Evolutionary conservation across 2,329 filamentous ascomycete species (phyloP).

Genomic region (Penicillium sclerotiorum): DNA sequence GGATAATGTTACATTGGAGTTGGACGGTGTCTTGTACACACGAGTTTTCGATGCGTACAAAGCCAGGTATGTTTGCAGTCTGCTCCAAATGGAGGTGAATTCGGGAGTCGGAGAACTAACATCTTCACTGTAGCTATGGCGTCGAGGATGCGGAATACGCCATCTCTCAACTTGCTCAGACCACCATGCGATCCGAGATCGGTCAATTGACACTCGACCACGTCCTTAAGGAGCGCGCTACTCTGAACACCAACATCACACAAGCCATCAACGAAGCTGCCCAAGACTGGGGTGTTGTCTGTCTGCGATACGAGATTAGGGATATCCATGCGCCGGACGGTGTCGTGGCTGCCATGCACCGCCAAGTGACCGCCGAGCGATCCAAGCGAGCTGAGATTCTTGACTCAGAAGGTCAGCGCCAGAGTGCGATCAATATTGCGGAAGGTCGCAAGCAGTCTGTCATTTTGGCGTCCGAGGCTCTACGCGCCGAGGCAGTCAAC

Average conservation of each 20-base stretch:
- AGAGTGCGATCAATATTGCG: slow-evolving; percentile 98
- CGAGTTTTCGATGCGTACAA: slow-evolving; percentile 98
- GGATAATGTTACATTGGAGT: slow-evolving; percentile 94
- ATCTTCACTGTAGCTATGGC: slow-evolving; percentile 69
- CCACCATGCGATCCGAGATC: slow-evolving; percentile 98
- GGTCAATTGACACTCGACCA: slow-evolving; percentile 95
- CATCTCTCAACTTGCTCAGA: slow-evolving; percentile 96
- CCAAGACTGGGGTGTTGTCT: slow-evolving; percentile 94
- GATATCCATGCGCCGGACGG: slow-evolving; percentile 95
- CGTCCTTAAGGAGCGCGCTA: slow-evolving; percentile 93
- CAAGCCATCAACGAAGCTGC: slow-evolving; percentile 97
- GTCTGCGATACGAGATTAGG: slow-evolving; percentile 94
- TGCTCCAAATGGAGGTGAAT: not conserved
- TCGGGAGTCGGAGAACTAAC: not conserved
- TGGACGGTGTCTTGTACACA: slow-evolving; percentile 94
- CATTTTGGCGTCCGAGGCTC: slow-evolving; percentile 90
- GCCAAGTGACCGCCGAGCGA: slow-evolving; percentile 94
- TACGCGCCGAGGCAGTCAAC: slow-evolving; percentile 91
- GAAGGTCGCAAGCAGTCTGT: slow-evolving; percentile 97
- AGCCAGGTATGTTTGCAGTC: slow-evolving; percentile 69
- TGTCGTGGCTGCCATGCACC: slow-evolving; percentile 97
- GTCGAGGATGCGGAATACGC: slow-evolving; percentile 99
- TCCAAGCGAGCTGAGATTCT: slow-evolving; percentile 97
- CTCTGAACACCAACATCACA: slow-evolving; percentile 98
- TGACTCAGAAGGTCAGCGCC: slow-evolving; percentile 93